Evolutionary conservation across 352 stramenopile species (phyloP).

Genomic region (Thalassiosira delicatula): DNA sequence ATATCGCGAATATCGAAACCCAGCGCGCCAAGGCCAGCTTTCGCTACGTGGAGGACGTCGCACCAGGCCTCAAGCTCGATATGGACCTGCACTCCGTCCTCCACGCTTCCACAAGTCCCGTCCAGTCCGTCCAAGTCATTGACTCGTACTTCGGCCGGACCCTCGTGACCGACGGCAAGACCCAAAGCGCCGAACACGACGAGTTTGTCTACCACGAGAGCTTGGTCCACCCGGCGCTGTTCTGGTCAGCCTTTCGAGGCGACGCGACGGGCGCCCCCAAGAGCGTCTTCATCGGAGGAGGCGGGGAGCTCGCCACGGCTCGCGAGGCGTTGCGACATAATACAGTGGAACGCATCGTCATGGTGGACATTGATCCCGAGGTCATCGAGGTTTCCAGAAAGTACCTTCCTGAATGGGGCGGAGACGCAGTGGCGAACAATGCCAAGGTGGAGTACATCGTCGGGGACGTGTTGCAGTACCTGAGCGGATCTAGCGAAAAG

Average conservation of each 20-base stretch:
- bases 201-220: slow-evolving; percentile 95
- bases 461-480: slow-evolving; percentile 89
- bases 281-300: slow-evolving; percentile 91
- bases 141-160: slow-evolving; percentile 92
- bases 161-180: slow-evolving; percentile 95
- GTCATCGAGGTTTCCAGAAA: slow-evolving; percentile 91
- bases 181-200: slow-evolving; percentile 91
- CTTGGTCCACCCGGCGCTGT: slow-evolving; percentile 92
- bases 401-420: slow-evolving; percentile 92
- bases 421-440: slow-evolving; percentile 88
- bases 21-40: slow-evolving; percentile 69
- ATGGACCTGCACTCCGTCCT: slow-evolving; percentile 89
- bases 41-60: slow-evolving; percentile 86
- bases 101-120: slow-evolving; percentile 88
- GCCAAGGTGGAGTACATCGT: slow-evolving; percentile 90
- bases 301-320: slow-evolving; percentile 92
- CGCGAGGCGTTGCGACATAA: slow-evolving; percentile 90
- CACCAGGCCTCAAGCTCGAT: slow-evolving; percentile 89
- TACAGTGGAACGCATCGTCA: slow-evolving; percentile 92
- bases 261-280: slow-evolving; percentile 73
- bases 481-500: slow-evolving; percentile 79
- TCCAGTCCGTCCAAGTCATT: slow-evolving; percentile 93
- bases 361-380: slow-evolving; percentile 93
- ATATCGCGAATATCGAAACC: too few relatives aligned
- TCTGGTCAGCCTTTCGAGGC: slow-evolving; percentile 80